Conservation (phyloP, 1,284 basidiomycete genomes). For the Cystobasidiaceae sp. region DNA sequence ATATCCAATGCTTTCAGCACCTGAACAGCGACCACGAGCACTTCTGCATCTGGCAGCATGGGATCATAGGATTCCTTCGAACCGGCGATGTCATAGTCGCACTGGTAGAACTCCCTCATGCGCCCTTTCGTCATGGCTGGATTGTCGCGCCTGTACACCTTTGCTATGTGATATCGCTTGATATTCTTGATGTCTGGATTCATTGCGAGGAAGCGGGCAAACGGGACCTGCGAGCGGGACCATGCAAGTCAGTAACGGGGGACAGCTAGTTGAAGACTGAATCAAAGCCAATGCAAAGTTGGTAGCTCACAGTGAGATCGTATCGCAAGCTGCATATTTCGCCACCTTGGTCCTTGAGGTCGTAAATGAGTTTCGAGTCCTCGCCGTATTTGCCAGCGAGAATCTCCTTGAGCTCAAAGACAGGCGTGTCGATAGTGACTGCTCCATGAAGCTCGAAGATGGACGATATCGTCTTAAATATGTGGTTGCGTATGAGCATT, state of each 20-base stretch:
- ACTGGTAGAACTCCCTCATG: conserved; percentile 98
- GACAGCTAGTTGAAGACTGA: too few relatives aligned
- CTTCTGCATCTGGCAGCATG: conserved; percentile 95
- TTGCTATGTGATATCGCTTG: conserved; percentile 96
- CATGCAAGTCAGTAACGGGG: neutral
- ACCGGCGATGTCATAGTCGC: conserved; percentile 96
- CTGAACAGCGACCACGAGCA: conserved; percentile 76
- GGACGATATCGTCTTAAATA: conserved; percentile 82
- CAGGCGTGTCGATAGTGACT: conserved; percentile 90
- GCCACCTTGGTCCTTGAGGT: conserved; percentile 96
- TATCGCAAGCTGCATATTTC: conserved; percentile 92
- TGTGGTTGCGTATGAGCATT: conserved; percentile 84
- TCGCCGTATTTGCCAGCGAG: conserved; percentile 95
- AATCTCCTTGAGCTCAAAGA: conserved; percentile 95
- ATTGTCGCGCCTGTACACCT: conserved; percentile 94
- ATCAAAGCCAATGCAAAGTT: too few relatives aligned
- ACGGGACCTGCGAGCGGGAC: conserved; percentile 58
- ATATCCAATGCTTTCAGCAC: conserved; percentile 78
- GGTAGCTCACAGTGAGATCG: conserved; percentile 71
- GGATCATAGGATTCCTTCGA: conserved; percentile 63
- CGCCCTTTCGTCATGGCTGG: conserved; percentile 97
- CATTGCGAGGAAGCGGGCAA: conserved; percentile 95
- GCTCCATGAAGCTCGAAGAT: conserved; percentile 87
- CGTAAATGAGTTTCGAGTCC: conserved; percentile 96
- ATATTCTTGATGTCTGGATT: conserved; percentile 59